phyloP scores from a whole-genome alignment of 2,329 filamentous ascomycete species.

The Neospermospora avenae region DNA sequence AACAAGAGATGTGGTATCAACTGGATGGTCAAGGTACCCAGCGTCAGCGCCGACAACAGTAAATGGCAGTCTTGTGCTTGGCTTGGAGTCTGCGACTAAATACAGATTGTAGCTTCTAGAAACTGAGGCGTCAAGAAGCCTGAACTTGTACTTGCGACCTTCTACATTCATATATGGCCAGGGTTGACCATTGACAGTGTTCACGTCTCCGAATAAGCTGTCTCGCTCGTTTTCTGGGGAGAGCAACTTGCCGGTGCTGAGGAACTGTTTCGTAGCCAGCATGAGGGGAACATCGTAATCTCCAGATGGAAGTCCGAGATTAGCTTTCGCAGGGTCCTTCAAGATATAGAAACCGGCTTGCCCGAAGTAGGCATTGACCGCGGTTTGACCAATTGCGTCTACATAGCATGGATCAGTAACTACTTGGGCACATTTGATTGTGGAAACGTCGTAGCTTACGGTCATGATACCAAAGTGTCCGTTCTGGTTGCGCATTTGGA shows the following conservation, averaged over 20 bases:
- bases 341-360: conserved; percentile 56
- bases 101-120: conserved; percentile 23
- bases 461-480: conserved; percentile 57
- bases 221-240: conserved; percentile 43
- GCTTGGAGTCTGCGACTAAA: conserved; percentile 18
- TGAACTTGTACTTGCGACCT: conserved; percentile 56
- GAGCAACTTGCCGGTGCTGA: conserved; percentile 46
- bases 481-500: conserved; percentile 51
- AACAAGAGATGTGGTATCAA: conserved; percentile 41
- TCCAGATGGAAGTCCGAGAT: conserved; percentile 46
- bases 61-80: conserved; percentile 38
- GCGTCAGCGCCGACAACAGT: conserved; percentile 41
- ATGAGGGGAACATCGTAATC: conserved; percentile 46
- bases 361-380: conserved; percentile 53
- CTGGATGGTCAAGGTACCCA: conserved; percentile 39
- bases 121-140: conserved; percentile 3
- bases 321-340: conserved; percentile 44
- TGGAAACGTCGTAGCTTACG: conserved; percentile 1
- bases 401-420: neutral
- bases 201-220: conserved; percentile 40
- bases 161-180: conserved; percentile 59
- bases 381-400: conserved; percentile 39
- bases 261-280: conserved; percentile 47
- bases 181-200: conserved; percentile 56
- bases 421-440: neutral